Conservation (phyloP, 441 rosid genomes). For the Jatropha multifida region DNA sequence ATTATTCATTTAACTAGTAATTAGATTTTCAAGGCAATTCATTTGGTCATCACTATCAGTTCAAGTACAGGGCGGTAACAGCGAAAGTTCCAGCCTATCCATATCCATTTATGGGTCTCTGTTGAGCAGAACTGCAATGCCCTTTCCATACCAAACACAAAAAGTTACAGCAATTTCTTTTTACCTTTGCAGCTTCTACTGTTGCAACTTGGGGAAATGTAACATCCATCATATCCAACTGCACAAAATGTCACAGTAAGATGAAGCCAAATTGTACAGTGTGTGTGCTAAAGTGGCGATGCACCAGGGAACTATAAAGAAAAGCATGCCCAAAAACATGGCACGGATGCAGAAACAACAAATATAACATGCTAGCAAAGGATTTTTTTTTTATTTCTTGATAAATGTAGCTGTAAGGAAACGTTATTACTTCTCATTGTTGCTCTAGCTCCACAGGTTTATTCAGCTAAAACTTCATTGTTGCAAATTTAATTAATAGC, state of each 20-base stretch:
- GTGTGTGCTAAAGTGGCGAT: not conserved
- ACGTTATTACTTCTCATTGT: not conserved
- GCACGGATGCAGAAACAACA: not conserved
- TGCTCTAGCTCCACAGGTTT: not conserved
- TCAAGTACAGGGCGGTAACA: conserved; percentile 18
- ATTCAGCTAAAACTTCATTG: not conserved
- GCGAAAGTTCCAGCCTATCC: conserved; percentile 4
- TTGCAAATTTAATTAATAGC: conserved; percentile 7
- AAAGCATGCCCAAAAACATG: not conserved
- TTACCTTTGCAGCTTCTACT: conserved; percentile 53
- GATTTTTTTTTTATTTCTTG: not conserved
- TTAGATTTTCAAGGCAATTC: conserved; percentile 12
- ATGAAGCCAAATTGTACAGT: conserved; percentile 5
- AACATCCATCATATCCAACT: conserved; percentile 65
- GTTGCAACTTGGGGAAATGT: conserved; percentile 56
- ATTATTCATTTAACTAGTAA: not conserved
- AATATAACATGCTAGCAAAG: not conserved
- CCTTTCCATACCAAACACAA: not conserved
- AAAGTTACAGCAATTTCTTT: conserved; percentile 14
- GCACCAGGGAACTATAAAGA: not conserved
- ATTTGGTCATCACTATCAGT: not conserved
- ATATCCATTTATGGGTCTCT: conserved; percentile 4
- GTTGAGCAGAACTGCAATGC: not conserved
- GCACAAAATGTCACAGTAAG: conserved; percentile 35
- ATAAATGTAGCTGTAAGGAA: not conserved